Conservation (phyloP, 2,329 filamentous ascomycete species). For the Dothidotthia symphoricarpi region DNA sequence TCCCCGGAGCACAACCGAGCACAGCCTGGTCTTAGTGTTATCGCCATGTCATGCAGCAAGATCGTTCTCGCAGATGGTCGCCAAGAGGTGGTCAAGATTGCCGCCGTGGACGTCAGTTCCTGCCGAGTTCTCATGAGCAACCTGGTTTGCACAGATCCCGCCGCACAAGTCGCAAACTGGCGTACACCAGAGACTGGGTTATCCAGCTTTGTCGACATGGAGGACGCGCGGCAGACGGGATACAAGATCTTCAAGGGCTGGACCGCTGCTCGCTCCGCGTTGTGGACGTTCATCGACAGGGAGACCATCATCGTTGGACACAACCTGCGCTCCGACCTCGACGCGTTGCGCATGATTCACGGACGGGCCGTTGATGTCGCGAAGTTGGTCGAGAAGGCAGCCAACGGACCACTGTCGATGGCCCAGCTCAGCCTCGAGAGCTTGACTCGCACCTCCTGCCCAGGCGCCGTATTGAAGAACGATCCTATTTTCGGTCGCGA, state of each 20-base stretch:
- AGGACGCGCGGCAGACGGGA: slow-evolving; percentile 23
- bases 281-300: slow-evolving; percentile 32
- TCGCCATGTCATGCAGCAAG: slow-evolving; percentile 32
- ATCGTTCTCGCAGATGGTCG: slow-evolving; percentile 20
- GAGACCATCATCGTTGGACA: slow-evolving; percentile 38
- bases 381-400: slow-evolving; percentile 36
- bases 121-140: slow-evolving; percentile 34
- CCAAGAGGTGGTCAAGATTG: slow-evolving; percentile 34
- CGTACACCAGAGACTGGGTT: slow-evolving; percentile 26
- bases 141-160: slow-evolving; percentile 29
- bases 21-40: slow-evolving; percentile 17
- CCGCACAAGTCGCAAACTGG: slow-evolving; percentile 26
- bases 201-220: slow-evolving; percentile 22
- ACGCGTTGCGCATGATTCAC: slow-evolving; percentile 37
- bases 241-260: slow-evolving; percentile 38
- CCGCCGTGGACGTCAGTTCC: slow-evolving; percentile 33
- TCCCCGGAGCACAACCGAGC: slow-evolving; percentile 13
- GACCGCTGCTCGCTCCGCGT: slow-evolving; percentile 29
- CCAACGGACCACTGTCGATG: slow-evolving; percentile 32
- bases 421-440: slow-evolving; percentile 32
- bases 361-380: slow-evolving; percentile 35
- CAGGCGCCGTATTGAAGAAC: slow-evolving; percentile 9
- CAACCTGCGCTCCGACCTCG: slow-evolving; percentile 35
- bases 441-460: slow-evolving; percentile 22
- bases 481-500: slow-evolving; percentile 44